Base-by-base conservation (phyloP, 805 yeast species). In the Ogataea populi-albae region DNA sequence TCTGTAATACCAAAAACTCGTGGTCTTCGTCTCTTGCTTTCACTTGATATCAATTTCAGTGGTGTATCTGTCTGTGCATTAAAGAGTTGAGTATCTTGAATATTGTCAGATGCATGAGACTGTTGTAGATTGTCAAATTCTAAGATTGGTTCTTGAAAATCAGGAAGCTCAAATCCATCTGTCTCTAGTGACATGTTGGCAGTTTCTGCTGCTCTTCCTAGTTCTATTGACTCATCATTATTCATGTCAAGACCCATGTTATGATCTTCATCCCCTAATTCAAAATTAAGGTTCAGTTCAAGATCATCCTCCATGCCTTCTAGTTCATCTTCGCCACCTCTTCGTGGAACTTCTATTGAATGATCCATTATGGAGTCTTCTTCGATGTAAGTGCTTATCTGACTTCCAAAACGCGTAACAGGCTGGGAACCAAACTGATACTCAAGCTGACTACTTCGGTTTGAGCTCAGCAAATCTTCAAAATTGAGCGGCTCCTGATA, bases 311-410 rank as follows among this genome's bases (percentile, higher is more conserved):
- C 58, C 26, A 54, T 57, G 12, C 59, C 63, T 12, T 52, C 61
- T 15, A 52, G 36, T 30, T 52, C 60, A 38, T 58, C 63, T 6
- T 53, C 55, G 17, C 59, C 66, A 14, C 32, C 36, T 23, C 55
- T 70, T 57, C 93, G 73, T 7, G 82, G 86, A 28, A 78, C 49
- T 55, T 86, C 95, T 27, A 86, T 69, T 0, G 89, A 81, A 21
- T 65, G 68, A 48, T 81, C 82, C 28, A 68, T 35, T 8, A 50
- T 63, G 2, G 49, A 45, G 32, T 47, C 50, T 20, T 43, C 48
- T 32, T 41, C 39, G n/a, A 35, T 37, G 22, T 32, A 17, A 6
- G 35, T 23, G 19, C 37, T 33, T n/a, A 34, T 23, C 29, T 38
- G 43, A 23, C 36, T 38, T 2, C 30, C 26, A 5, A 36, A 34